phyloP scores from a whole-genome alignment of 208 protist genomes.

The Wallacemonas sp. region DNA sequence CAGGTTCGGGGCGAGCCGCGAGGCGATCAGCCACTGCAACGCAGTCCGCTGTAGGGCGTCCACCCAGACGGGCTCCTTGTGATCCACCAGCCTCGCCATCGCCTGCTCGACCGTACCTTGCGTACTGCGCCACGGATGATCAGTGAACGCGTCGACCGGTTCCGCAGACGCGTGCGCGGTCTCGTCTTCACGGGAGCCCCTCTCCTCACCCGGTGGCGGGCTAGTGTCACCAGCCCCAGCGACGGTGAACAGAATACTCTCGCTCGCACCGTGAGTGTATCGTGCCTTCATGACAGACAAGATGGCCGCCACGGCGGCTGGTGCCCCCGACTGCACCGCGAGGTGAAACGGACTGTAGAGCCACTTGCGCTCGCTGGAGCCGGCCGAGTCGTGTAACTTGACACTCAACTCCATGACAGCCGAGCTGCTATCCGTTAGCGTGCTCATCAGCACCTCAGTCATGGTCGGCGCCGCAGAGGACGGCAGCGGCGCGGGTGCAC shows the following conservation, averaged over 20 bases:
- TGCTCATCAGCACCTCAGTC: not conserved
- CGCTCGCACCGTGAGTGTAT: not conserved
- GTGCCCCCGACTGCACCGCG: conserved; percentile 17
- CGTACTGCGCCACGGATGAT: not conserved
- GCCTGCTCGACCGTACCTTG: not conserved
- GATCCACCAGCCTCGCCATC: conserved; percentile 29
- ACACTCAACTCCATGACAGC: not conserved
- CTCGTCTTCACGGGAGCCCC: no score
- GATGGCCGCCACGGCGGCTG: conserved; percentile 17
- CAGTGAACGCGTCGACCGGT: no score
- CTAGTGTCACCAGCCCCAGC: not conserved
- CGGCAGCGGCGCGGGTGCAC: not conserved
- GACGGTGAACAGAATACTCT: not conserved
- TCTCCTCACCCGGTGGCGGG: no score
- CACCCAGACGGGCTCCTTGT: conserved; percentile 53
- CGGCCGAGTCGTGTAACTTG: conserved; percentile 1
- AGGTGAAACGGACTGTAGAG: conserved; percentile 38
- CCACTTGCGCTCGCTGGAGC: conserved; percentile 25
- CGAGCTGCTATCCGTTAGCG: not conserved
- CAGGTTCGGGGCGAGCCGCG: not conserved
- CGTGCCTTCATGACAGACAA: not conserved
- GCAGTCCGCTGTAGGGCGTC: conserved; percentile 54
- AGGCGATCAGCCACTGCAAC: conserved; percentile 55
- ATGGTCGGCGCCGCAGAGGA: not conserved
- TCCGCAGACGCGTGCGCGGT: no score